These are phyloP conservation scores for Talaromyces liani DNA, from an alignment of 495 filamentous ascomycete species.

Conservation along the genomic window DNA sequence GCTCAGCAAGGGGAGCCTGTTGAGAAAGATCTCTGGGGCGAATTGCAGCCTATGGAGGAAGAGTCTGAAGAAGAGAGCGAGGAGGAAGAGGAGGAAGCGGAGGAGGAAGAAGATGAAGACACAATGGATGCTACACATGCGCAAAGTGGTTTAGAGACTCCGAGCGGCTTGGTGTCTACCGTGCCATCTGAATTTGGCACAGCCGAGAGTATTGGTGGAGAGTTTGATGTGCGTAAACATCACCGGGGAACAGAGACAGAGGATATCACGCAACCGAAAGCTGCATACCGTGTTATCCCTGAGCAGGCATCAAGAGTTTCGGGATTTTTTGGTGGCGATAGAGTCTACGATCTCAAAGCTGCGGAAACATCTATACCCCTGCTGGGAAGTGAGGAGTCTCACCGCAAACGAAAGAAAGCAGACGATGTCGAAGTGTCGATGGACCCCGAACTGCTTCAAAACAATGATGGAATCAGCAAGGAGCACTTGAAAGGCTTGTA, in stretches of 20 bases:
- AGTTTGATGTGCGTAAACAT: slow-evolving; percentile 87
- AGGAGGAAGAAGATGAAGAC: slow-evolving; percentile 64
- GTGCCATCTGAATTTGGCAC: slow-evolving; percentile 71
- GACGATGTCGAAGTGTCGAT: slow-evolving; percentile 91
- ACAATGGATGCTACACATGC: slow-evolving; percentile 61
- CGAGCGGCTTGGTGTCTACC: slow-evolving; percentile 69
- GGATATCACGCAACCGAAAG: slow-evolving; percentile 62
- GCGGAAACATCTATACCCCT: slow-evolving; percentile 51
- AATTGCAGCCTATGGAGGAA: slow-evolving; percentile 78
- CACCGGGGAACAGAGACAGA: slow-evolving; percentile 84
- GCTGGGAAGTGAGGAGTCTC: slow-evolving; percentile 74
- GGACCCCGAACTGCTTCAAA: slow-evolving; percentile 67
- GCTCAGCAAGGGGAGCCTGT: slow-evolving; percentile 67
- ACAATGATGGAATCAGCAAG: slow-evolving; percentile 62
- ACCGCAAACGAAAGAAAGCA: slow-evolving; percentile 83
- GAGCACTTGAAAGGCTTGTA: slow-evolving; percentile 65
- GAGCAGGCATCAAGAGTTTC: slow-evolving; percentile 76
- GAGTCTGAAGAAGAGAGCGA: slow-evolving; percentile 75
- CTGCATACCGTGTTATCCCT: slow-evolving; percentile 82
- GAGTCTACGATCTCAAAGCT: slow-evolving; percentile 73
- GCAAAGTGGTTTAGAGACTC: slow-evolving; percentile 71
- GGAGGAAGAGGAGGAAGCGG: slow-evolving; percentile 59
- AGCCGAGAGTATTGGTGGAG: slow-evolving; percentile 67
- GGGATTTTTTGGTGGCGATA: slow-evolving; percentile 94
- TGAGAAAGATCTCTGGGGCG: slow-evolving; percentile 87